Evolutionary conservation across 176 grass and related monocot genomes (phyloP), one percentile per base, ranked within the genome.

Genomic region (Ensete ventricosum): DNA sequence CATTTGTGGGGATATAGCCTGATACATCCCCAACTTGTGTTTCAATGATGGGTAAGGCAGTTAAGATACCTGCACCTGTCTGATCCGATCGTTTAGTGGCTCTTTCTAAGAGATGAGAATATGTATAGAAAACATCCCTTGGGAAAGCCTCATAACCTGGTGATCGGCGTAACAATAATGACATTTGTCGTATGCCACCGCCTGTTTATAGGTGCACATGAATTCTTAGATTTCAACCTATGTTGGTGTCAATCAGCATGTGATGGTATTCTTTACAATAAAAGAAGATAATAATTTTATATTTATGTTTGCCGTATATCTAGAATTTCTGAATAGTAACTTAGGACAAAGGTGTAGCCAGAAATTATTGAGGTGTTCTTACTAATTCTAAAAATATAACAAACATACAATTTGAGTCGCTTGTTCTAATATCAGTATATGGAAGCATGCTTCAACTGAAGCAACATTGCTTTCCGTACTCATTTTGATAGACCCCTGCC

Each of bases 31-130:
- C 67, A 70, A 10, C 67, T 70, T 70, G 67, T 70, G 67, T 70
- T 70, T 70, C 67, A 70, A 70, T 70, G 43, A 52, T 16, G 29
- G 48, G 17, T 72, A 72, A 71, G 9, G 48, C 8, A 52, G 68
- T 71, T 7, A 20, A 73, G 70, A 17, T 73, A 54, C 70, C n/a
- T 54, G 50, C 51, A 54, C 51, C 50, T 26, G 20, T 73, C 50
- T 54, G 20, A 51, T 73, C 51, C 1, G 20, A 73, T 73, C 9
- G 2, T 73, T 73, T 73, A 73, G 10, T 2, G 1, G 50, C 20
- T 73, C 21, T 73, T 55, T 55, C 52, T 73, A 55, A 73, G 71
- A 55, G 71, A 55, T 1, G 23, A n/a, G 71, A 55, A 73, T 55
- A 22, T 73, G 27, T 55, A 73, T 29, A 54, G 11, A 73, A 73